These are phyloP conservation scores for Termitomyces sp. DNA, from an alignment of 768 basidiomycete genomes.

Conservation along the genomic window DNA sequence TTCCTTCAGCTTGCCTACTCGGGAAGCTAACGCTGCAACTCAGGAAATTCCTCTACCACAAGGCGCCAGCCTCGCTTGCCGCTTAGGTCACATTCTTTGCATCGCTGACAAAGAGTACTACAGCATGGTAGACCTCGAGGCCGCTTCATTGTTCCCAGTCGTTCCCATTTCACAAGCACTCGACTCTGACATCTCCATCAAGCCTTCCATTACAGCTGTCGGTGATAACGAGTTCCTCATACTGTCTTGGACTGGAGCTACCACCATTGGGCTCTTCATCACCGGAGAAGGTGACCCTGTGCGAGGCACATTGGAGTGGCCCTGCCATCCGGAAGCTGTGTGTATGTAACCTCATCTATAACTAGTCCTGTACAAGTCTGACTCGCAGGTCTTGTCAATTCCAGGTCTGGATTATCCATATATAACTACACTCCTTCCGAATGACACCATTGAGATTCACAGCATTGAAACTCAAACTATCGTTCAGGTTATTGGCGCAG, in stretches of 20 bases:
- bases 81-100: conserved; percentile 61
- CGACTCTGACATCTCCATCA: conserved; percentile 32
- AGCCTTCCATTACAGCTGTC: conserved; percentile 74
- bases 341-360: conserved; percentile 44
- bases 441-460: conserved; percentile 79
- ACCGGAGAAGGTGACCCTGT: conserved; percentile 83
- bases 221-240: conserved; percentile 80
- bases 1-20: not conserved
- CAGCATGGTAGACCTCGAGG: conserved; percentile 75
- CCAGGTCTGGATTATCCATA: conserved; percentile 81
- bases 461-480: conserved; percentile 68
- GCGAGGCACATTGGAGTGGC: conserved; percentile 86
- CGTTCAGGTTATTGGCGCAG: conserved; percentile 62
- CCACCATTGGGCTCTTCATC: conserved; percentile 83
- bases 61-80: conserved; percentile 54
- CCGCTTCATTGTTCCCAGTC: conserved; percentile 62
- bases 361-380: not conserved
- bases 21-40: not conserved
- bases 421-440: conserved; percentile 70
- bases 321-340: conserved; percentile 67
- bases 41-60: conserved; percentile 71
- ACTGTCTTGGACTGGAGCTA: conserved; percentile 76
- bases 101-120: conserved; percentile 72
- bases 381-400: not conserved
- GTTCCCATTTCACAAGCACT: conserved; percentile 74